Evolutionary conservation across 2,329 filamentous ascomycete species (phyloP), one percentile per base, ranked within the genome.

Genomic region (Cephalotrichum gorgonifer): DNA sequence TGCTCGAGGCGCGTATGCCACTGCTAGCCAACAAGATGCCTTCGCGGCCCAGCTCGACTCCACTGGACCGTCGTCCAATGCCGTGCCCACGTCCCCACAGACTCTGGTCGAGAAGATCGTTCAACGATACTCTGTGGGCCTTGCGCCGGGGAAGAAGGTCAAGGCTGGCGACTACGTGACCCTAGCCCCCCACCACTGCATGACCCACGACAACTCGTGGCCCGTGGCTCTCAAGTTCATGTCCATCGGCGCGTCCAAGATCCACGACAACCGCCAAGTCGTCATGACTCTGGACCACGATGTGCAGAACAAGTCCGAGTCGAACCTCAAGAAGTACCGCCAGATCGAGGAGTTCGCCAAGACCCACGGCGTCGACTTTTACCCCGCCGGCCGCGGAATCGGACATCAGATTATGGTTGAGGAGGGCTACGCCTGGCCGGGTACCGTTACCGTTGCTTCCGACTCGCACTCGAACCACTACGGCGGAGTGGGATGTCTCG

Each of bases 21-120:
- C 35, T 5, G 20, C 35, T 11, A 41, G 35, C n/a, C 3, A 4
- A 4, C 35, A 41, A 41, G 35, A 41, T 41, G 35, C 35, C 35
- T 41, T 41, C 35, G 35, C 35, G 15, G n/a, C 35, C 8, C 35
- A 41, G 35, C 35, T 41, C 35, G 35, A 41, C 15, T 7, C 35
- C 35, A 15, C 30, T 14, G 30, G 30, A 11, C 30, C 30, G 30
- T 14, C 30, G 12, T 4, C n/a, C 8, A 15, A 15, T 14, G 30
- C 30, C 30, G 30, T 15, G 12, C 30, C 30, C 30, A 14, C 30
- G 30, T 14, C 30, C 11, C 15, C 11, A 31, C 5, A 95, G 66
- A 96, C 87, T 3, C 67, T 95, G 47, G 93, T 87, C 3, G 90
- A 96, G 64, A 95, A 95, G 73, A 95, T 96, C 51, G 83, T 95